phyloP scores from a whole-genome alignment of 148 eudicot species.

The Chenopodium album region DNA sequence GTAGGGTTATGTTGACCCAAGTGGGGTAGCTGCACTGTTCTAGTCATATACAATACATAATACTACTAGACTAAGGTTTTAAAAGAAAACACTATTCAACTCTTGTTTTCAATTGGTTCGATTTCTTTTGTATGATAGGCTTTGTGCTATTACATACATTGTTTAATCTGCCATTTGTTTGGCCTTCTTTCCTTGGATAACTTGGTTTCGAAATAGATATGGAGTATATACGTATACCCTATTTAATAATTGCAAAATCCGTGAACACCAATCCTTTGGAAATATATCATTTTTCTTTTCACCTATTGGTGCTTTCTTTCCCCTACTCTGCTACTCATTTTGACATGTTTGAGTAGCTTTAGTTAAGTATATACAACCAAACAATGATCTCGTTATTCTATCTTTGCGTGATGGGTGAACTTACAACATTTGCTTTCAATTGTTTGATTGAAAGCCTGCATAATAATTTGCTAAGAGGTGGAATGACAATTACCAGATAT shows the following conservation, averaged over 20 bases:
- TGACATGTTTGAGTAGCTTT: neutral
- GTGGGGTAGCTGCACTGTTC: neutral
- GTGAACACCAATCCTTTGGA: neutral
- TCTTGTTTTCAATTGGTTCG: too few species aligned
- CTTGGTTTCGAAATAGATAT: neutral
- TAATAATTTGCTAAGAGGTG: slow-evolving; percentile 3
- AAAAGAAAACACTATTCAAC: neutral
- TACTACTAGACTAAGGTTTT: neutral
- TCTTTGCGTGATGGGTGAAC: neutral
- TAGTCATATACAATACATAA: too few species aligned
- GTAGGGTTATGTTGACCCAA: neutral
- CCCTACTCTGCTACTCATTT: neutral
- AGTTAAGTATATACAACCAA: neutral
- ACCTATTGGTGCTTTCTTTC: neutral
- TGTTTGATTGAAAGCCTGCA: neutral
- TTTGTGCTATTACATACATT: neutral
- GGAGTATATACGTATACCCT: too few species aligned
- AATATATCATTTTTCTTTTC: neutral
- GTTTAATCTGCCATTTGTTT: neutral
- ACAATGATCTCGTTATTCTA: neutral
- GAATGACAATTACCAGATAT: slow-evolving; percentile 46
- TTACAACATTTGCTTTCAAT: neutral
- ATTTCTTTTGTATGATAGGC: neutral
- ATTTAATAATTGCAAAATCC: too few species aligned
- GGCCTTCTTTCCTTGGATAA: neutral